Base-by-base conservation (phyloP, 2,329 filamentous ascomycete species). In the Fusarium sulawesiense region DNA sequence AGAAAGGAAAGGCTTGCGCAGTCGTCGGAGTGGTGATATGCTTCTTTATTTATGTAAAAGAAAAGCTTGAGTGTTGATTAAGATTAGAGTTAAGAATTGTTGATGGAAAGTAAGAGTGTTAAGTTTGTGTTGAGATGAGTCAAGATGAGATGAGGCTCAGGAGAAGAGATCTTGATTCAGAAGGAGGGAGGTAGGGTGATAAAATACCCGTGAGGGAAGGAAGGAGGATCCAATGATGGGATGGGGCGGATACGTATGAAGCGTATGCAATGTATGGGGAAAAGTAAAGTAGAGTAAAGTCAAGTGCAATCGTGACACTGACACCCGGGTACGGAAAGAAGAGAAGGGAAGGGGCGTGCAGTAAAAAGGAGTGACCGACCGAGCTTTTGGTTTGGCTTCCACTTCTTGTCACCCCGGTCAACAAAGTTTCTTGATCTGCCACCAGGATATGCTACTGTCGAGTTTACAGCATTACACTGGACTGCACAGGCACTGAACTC, bases 381-480 rank as follows among this genome's bases (percentile, higher is more conserved):
- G 49, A 53, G 49, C 49, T 29, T 50, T 23, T 45, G 21, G 14
- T 41, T 42, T 42, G 34, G 42, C 29, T 47, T 55, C 45, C n/a
- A 30, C 27, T 45, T 56, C 47, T 34, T 37, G 30, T 21, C 44
- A 56, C 54, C 54, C 44, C 54, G 11, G 23, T 40, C 55, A 64
- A 66, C 70, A 75, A 64, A 72, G 66, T 72, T 74, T 73, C 70
- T 74, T 68, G 73, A 76, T 76, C 72, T 74, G 57, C 71, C 69
- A 70, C 73, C 54, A 61, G 73, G 73, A 75, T 75, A 30, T 30
- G 29, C 64, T 63, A 66, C 66, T 76, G 72, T 74, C 70, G 73
- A 75, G 71, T 73, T 62, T 64, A 56, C 49, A 40, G 23, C 29
- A 30, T 30, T 30, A 14, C 29, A 30, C 29, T 30, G 29, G 29